A percentile compares a stretch with the other conserved stretches of the same genome.
Evolutionary conservation across 208 protist species (phyloP).

Genomic region (Leishmania tarentolae): DNA sequence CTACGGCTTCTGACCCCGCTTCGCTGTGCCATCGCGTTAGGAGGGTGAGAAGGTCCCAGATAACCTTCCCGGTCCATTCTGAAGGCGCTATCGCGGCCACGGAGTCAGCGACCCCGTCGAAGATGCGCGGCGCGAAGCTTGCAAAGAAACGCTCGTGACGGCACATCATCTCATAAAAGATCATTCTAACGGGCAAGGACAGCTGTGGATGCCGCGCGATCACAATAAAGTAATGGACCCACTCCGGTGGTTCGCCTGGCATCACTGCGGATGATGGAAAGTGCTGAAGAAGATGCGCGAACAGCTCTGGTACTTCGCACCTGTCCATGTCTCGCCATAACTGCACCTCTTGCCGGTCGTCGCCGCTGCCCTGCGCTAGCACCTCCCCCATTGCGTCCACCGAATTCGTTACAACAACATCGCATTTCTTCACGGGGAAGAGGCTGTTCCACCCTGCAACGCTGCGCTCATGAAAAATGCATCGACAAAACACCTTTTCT

Average conservation of each 20-base stretch:
- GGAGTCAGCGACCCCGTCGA: constrained; percentile 11
- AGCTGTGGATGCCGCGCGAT: not conserved
- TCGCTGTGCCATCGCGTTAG: constrained; percentile 1
- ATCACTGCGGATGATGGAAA: constrained; percentile 8
- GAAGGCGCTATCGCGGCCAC: constrained; percentile 1
- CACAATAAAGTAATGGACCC: constrained; percentile 3
- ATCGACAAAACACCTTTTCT: constrained; percentile 4
- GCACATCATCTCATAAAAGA: constrained; percentile 6
- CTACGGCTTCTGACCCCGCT: not conserved
- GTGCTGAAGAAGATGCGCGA: constrained; percentile 4
- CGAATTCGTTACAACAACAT: not conserved
- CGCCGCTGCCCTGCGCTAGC: not conserved
- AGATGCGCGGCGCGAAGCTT: constrained; percentile 2
- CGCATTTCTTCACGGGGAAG: not conserved
- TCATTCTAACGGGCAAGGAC: not conserved
- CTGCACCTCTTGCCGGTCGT: not conserved
- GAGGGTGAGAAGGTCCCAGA: constrained; percentile 9
- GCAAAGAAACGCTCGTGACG: constrained; percentile 7
- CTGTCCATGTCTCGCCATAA: constrained; percentile 5
- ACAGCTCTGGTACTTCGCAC: constrained; percentile 1
- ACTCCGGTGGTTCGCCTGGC: constrained; percentile 5
- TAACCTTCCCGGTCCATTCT: not conserved
- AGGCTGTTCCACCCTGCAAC: constrained; percentile 3
- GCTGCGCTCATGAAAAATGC: constrained; percentile 6
- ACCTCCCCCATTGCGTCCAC: not conserved